Evolutionary conservation across 805 yeast species (phyloP), one percentile per base, ranked within the genome.

Genomic region (Zygosaccharomyces kombuchaensis): DNA sequence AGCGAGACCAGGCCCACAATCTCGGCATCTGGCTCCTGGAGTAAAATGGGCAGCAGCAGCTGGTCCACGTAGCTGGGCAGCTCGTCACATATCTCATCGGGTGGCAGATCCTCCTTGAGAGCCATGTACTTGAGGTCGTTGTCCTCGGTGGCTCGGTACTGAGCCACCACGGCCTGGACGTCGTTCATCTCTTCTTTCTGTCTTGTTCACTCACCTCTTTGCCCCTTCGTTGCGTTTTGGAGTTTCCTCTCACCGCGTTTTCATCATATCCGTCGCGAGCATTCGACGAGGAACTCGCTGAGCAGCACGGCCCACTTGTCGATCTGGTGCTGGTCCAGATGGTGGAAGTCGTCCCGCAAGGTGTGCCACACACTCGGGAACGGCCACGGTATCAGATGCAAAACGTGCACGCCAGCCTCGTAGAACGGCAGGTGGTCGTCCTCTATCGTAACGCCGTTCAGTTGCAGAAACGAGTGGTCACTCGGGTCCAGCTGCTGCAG

Each of bases 41-140:
- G 61, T 21, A 62, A 45, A 8, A 59, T 48, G 6, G 62, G 61
- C 17, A 55, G 14, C 12, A 52, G 30, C 4, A 61, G 44, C 42
- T 80, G 77, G 37, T 83, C 87, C 47, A 91, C 72, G 34, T 73
- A 70, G 37, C 74, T 77, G 51, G 81, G 88, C 32, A 88, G 67
- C 10, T 84, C 86, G 27, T 68, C 63, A 52, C 80, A 83, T 29
- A 87, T 70, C 48, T 86, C 95, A n/a, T 75, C 78, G 8, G 90
- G 69, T 58, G 85, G 86, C 44, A 89, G 79, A 60, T 89, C 84
- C 67, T 88, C 88, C 63, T 96, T 80, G 95, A 97, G 87, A 4
- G 96, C 81, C 66, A 62, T 62, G 42, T 61, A 62, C 31, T 55
- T 60, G 34, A 62, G 31, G 36, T 62, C 67, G 47, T 45, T 46